Evolutionary conservation across 1,284 basidiomycete species (phyloP).

Genomic region (Fomes fomentarius): DNA sequence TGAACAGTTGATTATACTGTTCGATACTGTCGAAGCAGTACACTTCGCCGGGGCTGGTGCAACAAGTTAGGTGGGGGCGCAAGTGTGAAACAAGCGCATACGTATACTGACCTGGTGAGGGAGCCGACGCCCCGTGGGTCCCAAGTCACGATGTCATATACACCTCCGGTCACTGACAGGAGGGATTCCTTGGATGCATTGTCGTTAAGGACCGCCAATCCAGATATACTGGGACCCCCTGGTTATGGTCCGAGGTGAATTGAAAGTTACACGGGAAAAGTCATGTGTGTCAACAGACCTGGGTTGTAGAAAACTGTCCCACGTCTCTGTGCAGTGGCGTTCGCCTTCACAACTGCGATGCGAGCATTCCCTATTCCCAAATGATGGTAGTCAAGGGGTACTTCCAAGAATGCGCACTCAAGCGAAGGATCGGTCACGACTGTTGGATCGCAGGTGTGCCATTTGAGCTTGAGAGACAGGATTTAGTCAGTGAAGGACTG

Average conservation of each 20-base stretch:
- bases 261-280: not conserved
- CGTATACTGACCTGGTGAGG: no score
- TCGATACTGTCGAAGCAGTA: constrained; percentile 3
- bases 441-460: not conserved
- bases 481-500: no score
- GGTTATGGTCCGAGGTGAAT: not conserved
- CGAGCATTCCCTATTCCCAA: not conserved
- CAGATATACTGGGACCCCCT: not conserved
- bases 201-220: not conserved
- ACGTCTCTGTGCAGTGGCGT: not conserved
- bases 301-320: constrained; percentile 18
- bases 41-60: constrained; percentile 6
- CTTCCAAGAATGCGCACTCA: not conserved
- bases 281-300: not conserved
- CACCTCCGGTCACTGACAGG: constrained; percentile 5
- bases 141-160: constrained; percentile 4
- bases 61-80: no score
- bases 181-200: not conserved
- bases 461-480: no score
- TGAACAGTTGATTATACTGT: constrained; percentile 4
- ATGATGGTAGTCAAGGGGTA: constrained; percentile 3
- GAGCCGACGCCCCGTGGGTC: constrained; percentile 17
- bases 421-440: not conserved
- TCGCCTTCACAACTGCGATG: not conserved
- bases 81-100: no score